Evolutionary conservation across 805 yeast species (phyloP), one percentile per base, ranked within the genome.

Genomic region (Cyberlindnera sargentensis): DNA sequence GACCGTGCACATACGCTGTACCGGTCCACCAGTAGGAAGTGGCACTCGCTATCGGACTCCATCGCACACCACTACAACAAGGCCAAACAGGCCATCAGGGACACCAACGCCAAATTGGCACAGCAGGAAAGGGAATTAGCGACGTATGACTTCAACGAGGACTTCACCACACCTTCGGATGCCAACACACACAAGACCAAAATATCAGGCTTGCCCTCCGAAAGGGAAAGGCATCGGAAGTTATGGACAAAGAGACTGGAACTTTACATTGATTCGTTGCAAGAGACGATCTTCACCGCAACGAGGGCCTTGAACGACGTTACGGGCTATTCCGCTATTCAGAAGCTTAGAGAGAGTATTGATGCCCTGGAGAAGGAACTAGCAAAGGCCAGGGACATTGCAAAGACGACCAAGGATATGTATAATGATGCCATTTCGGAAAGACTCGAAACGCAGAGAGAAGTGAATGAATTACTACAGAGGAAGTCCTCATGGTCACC

Each of bases 311-410:
- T 91, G 31, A 93, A 93, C 56, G 96, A 89, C 53, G 81, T 89
- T 8, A 91, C 99, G 0, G 99, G 99, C 0, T 93, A 93, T 61
- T 74, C 88, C 0, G 71, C 81, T 20, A 86, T 93, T 44, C 95
- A 86, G 56, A 68, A 72, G 45, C 64, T 91, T 53, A 82, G 88
- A 61, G 60, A 68, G 28, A 64, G 75, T 2, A 87, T 93, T 29
- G 78, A 73, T 7, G 47, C 55, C 0, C 47, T 68, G 49, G 97
- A 91, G 53, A 47, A 48, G 10, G 68, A 72, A 30, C 60, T 87
- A 34, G 66, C 67, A 40, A 60, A 58, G 1, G 65, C 78, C 4
- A 76, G 86, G 44, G 60, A 60, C 1, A 53, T 64, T 2, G 80
- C 84, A 5, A 70, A 68, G 35, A 36, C 32, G 0, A 67, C 76